Conservation (phyloP, 108 stramenopile species). For the Aureococcus anophagefferens region DNA sequence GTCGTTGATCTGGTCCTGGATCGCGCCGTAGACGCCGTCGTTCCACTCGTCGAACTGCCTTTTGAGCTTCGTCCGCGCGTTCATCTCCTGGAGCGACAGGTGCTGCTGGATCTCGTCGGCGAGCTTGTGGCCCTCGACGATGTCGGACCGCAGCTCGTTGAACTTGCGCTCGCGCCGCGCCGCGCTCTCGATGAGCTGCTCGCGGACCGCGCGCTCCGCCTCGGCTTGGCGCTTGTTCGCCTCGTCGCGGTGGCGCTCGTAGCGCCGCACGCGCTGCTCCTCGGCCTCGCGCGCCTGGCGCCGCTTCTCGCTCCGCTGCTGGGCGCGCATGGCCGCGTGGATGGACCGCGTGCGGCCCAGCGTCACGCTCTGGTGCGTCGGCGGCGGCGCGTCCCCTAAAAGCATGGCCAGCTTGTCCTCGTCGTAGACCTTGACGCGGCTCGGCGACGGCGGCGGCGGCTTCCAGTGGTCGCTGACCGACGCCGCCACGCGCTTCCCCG, state of each 20-base stretch:
- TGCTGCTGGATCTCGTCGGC: constrained; percentile 7
- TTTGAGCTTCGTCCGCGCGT: constrained; percentile 10
- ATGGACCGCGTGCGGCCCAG: too few species aligned
- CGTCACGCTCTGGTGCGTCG: too few species aligned
- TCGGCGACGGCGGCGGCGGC: too few species aligned
- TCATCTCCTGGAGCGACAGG: constrained; percentile 4
- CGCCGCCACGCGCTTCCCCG: too few species aligned
- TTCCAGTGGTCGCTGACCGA: too few species aligned
- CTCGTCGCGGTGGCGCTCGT: not conserved
- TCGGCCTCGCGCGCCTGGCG: not conserved
- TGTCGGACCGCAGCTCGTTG: constrained; percentile 3
- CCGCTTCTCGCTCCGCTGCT: not conserved
- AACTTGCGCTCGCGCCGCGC: constrained; percentile 7
- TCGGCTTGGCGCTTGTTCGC: not conserved
- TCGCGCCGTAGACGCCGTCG: constrained; percentile 13
- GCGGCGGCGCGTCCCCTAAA: too few species aligned
- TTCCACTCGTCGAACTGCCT: constrained; percentile 22
- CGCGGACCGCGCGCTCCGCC: not conserved
- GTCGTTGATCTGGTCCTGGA: constrained; percentile 7
- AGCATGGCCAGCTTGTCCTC: too few species aligned
- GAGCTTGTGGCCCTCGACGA: constrained; percentile 4
- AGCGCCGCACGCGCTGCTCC: not conserved
- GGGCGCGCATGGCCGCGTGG: too few species aligned
- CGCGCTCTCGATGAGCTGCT: not conserved
- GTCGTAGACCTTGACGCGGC: too few species aligned